Conservation (phyloP, 495 filamentous ascomycete genomes). For the Aspergillus saccharolyticus region DNA sequence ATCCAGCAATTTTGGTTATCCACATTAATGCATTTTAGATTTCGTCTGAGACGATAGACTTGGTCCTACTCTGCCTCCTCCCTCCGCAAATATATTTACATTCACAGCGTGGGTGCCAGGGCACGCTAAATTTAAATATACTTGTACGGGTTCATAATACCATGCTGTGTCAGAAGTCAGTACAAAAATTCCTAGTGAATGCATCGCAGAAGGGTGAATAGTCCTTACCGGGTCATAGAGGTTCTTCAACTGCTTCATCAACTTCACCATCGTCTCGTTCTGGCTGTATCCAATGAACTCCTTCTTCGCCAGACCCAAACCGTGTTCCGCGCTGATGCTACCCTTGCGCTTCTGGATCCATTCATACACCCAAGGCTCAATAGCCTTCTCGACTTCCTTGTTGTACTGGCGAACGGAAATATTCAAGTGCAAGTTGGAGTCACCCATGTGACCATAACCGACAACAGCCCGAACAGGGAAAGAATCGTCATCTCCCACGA, state of each 20-base stretch:
- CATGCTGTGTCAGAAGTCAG: slow-evolving; percentile 57
- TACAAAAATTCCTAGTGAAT: background rate
- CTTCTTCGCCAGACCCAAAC: slow-evolving; percentile 90
- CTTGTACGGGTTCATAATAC: slow-evolving; percentile 94
- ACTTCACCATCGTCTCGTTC: slow-evolving; percentile 71
- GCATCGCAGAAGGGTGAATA: background rate
- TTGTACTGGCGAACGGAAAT: slow-evolving; percentile 75
- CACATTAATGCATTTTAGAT: background rate
- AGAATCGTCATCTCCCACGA: slow-evolving; percentile 72
- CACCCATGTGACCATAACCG: slow-evolving; percentile 98
- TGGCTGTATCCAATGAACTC: slow-evolving; percentile 89
- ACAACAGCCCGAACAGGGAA: slow-evolving; percentile 80
- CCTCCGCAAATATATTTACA: background rate
- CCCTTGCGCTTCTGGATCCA: slow-evolving; percentile 85
- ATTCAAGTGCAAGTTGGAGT: slow-evolving; percentile 92
- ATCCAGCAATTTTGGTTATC: background rate
- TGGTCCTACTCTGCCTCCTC: background rate
- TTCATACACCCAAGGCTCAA: slow-evolving; percentile 96
- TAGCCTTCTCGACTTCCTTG: slow-evolving; percentile 78
- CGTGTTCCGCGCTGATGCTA: slow-evolving; percentile 95
- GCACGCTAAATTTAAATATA: slow-evolving; percentile 50
- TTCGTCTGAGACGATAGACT: background rate
- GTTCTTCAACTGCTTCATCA: slow-evolving; percentile 93
- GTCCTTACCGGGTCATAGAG: slow-evolving; percentile 83
- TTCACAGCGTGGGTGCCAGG: background rate